Evolutionary conservation across 2,329 filamentous ascomycete genomes (phyloP), one percentile per base, ranked within the genome.

Genomic region (Diaporthe eres): DNA sequence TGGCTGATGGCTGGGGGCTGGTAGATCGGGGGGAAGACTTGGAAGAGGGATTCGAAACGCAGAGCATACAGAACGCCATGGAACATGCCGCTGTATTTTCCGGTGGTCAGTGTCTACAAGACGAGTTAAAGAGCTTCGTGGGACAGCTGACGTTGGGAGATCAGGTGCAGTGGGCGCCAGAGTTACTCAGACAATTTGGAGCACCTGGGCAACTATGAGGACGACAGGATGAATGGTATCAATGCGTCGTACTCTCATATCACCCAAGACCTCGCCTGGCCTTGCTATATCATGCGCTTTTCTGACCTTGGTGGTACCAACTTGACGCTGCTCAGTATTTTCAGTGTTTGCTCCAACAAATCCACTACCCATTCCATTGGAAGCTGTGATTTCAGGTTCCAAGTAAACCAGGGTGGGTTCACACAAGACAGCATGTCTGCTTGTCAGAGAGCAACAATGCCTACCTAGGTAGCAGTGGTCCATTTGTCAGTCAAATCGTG

Each of bases 231-330:
- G 49, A 51, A 51, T 4, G 4, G 22, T 12, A 8, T 19, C 25
- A n/a, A n/a, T 51, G 9, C 4, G 25, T 25, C 12, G 8, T 4
- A 12, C 8, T 25, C 47, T 25, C 49, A 51, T 3, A 51, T 51
- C 49, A 12, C 13, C 2, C 49, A 51, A 51, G 10, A 25, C 10
- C n/a, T 13, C 49, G 10, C 22, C 22, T n/a, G 22, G 10, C 22
- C 12, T 5, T n/a, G 10, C 4, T 25, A 51, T 0, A 55, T 8
- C 4, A 28, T 7, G 15, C 6, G 1, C 42, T 44, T 0, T 1
- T 12, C 42, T 44, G 42, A 44, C 17, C 13, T 19, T 1, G 15
- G 42, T 44, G 42, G 42, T 44, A 44, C 42, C 42, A 44, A 19
- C 1, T 44, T 19, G 42, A 44, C 17, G 42, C 42, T 39, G 37